Base-by-base conservation (phyloP, 116 monocot genomes). In the Dioscorea cayenensis region DNA sequence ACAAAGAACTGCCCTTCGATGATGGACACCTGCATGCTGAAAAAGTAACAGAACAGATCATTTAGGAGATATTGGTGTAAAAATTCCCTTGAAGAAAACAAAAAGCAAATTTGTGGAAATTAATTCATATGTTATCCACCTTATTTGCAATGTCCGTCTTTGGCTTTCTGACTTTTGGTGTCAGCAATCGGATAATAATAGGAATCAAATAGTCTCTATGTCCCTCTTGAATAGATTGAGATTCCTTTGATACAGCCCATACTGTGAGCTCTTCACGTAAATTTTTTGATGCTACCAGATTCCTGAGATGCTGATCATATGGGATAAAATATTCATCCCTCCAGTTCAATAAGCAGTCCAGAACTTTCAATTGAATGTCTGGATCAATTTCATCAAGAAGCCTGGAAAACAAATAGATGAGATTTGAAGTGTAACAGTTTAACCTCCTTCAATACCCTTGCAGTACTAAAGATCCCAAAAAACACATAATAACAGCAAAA, bases 281-380 rank as follows among this genome's bases (percentile, higher is more conserved):
- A 59, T 75, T 83, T 60, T 90, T 90, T 23, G 82, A 69, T 43
- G 67, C 59, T 4, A 90, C 70, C 12, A 97, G 66, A 68, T 88
- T 88, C 59, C 75, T 90, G 28, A 97, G 78, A 88, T 90, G 82
- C 63, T 86, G 71, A 17, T 64, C 72, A 66, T 97, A 93, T 77
- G 90, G 93, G 20, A 83, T 63, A 51, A 97, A 68, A 73, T 73
- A 97, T 38, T 88, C 93, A 55, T 97, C 88, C 78, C 83, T 97
- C 93, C 93, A 97, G 71, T 89, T 90, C 68, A 93, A 68, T 55
- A 97, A 75, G 70, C 97, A 97, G 63, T 97, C 90, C 50, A 97
- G 63, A 77, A 85, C 93, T 78, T 84, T 88, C 68, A 83, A 43
- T 68, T 97, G 97, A 55, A 90, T 73, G 69, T 83, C 82, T 50